Base-by-base conservation (phyloP, 441 rosid genomes). In the Lepidium campestre region DNA sequence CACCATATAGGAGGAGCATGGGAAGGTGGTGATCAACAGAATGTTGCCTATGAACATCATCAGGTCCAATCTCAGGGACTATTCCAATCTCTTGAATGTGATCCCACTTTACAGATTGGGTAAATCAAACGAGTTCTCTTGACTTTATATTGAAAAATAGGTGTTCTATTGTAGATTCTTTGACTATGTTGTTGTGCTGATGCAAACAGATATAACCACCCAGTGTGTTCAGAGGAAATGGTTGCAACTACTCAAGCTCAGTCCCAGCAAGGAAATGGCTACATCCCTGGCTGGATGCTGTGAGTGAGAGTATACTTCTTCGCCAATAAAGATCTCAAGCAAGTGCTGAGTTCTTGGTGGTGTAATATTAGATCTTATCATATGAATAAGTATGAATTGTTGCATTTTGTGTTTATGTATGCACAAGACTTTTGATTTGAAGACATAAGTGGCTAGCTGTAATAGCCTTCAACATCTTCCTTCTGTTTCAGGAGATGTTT, bases 221-320 rank as follows among this genome's bases (percentile, higher is more conserved):
- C 73, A 12, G 87, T 74, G 46, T 85, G 81, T 45, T 83, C 97
- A 55, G 90, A 89, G 80, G 93, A 86, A 75, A 82, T 89, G 68
- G 67, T 75, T 18, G 82, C 62, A 13, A 69, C 89, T 34, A 55
- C 78, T 35, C 86, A 88, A 72, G 76, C 73, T 48, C 75, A 63
- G 36, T 10, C 72, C 31, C 97, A 84, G 46, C 91, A 79, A 76
- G 95, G 85, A 18, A 77, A 59, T 54, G 96, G 98, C 29, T 93
- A 85, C 71, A 82, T 93, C 64, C 99, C 99, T 23, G 99, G 97
- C 45, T 91, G 99, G 99, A 93, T 91, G 99, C 91, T 93, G 49
- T 90, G 78, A 89, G 36, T 52, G 63, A 61, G n/a, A n/a, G n/a
- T n/a, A n/a, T 3, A 39, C 44, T 29, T 49, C 20, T 31, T 29